phyloP scores from a whole-genome alignment of 192 early-diverging fungal species.

The Podochytrium sp. region DNA sequence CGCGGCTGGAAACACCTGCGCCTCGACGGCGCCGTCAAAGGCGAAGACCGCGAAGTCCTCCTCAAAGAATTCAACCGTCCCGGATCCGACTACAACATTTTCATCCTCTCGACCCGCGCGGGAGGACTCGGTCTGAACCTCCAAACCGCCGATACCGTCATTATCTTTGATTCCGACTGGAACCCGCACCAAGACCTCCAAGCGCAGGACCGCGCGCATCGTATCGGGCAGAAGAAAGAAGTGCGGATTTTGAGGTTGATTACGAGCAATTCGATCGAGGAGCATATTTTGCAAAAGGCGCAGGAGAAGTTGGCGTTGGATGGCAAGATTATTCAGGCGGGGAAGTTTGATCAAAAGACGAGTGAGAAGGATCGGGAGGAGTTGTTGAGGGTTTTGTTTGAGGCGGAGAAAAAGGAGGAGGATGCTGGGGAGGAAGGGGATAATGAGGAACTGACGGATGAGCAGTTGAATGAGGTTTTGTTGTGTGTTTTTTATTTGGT shows the following conservation, averaged over 20 bases:
- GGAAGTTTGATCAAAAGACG: conserved; percentile 98
- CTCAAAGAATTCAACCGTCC: conserved; percentile 83
- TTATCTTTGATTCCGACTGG: conserved; percentile 99
- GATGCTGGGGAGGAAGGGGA: conserved; percentile 68
- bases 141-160: conserved; percentile 96
- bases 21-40: conserved; percentile 89
- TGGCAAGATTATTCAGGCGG: conserved; percentile 98
- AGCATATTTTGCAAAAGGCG: conserved; percentile 88
- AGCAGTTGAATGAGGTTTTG: conserved; percentile 81
- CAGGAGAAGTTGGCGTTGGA: conserved; percentile 97
- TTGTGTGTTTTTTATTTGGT: not conserved
- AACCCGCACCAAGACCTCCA: conserved; percentile 96
- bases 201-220: conserved; percentile 99
- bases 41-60: conserved; percentile 81
- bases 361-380: conserved; percentile 91
- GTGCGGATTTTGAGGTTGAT: conserved; percentile 93
- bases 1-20: conserved; percentile 77
- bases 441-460: conserved; percentile 77
- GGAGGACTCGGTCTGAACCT: conserved; percentile 96
- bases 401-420: conserved; percentile 79
- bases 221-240: conserved; percentile 98
- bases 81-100: conserved; percentile 82
- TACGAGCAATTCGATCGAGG: conserved; percentile 90
- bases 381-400: conserved; percentile 82
- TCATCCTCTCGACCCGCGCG: conserved; percentile 92